A percentile compares a stretch with the other conserved stretches of the same genome.
phyloP scores from a whole-genome alignment of 2,329 filamentous ascomycete genomes.

The Paecilomyces dactylethromorphus region DNA sequence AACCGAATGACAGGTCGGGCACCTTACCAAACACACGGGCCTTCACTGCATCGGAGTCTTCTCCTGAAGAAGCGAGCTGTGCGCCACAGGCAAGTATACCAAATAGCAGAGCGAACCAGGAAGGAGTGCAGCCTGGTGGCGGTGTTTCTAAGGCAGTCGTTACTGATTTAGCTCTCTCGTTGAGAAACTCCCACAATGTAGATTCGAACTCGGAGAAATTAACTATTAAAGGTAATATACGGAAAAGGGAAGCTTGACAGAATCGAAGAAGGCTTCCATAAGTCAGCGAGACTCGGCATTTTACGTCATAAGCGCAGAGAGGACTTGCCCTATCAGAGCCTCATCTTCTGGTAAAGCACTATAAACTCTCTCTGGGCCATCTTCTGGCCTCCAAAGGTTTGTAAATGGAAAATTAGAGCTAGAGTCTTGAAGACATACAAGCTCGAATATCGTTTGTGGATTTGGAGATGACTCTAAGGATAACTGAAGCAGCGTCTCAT shows the following conservation, averaged over 20 bases:
- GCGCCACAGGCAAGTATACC: background rate
- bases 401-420: background rate
- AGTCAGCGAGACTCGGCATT: background rate
- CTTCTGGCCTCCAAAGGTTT: background rate
- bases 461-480: conserved; percentile 3
- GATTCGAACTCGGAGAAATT: background rate
- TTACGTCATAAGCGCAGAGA: background rate
- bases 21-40: background rate
- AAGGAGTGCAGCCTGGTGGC: background rate
- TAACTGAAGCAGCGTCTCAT: background rate
- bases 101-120: background rate
- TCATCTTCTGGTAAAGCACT: background rate
- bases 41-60: background rate
- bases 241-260: background rate
- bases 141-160: background rate
- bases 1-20: background rate
- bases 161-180: background rate
- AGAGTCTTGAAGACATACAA: background rate
- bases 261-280: background rate
- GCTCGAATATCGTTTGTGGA: conserved; percentile 2
- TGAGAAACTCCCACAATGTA: background rate
- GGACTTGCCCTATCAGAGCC: background rate
- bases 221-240: background rate
- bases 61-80: background rate
- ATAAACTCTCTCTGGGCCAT: background rate